Evolutionary conservation across 2,329 filamentous ascomycete species (phyloP), one percentile per base, ranked within the genome.

Genomic region (Microdochium nivale): DNA sequence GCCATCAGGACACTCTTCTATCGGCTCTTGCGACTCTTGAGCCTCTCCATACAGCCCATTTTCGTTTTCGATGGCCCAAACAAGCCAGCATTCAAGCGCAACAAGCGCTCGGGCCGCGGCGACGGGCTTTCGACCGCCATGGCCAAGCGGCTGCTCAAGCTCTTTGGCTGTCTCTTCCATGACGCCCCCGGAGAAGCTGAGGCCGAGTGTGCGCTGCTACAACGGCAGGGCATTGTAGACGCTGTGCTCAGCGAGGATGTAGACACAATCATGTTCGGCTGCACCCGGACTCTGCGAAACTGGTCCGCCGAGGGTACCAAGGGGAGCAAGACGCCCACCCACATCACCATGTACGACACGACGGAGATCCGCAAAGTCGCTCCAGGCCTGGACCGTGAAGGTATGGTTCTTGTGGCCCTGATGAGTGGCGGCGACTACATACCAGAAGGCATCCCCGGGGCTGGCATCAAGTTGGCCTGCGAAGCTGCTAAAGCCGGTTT

Each of bases 261-360:
- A 44, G 94, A 99, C 65, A 94, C 92, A 2, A 80, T 97, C 61
- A 97, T 97, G 92, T 97, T 97, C 70, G 94, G 94, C 1, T 94
- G 90, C 56, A 84, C 80, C 0, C 70, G 82, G 35, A 92, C 87
- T 0, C 70, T 96, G 43, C 80, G 90, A 49, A 92, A 90, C 60
- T 96, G 89, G 84, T 88, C 88, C 0, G 79, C 87, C 2, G 89
- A 95, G 63, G 77, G 76, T 13, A 77, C 74, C 46, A 77, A 74
- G n/a, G 72, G 76, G 1, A 80, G 76, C 59, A 87, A 86, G 55
- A 73, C 76, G 0, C 88, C 90, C 0, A 96, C 92, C 0, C 94
- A 97, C 62, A 86, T 97, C 50, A 88, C 86, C 44, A 72, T 95
- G 48, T 95, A 96, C 65, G 81, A 90, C 52, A 80, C 80, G 0